Evolutionary conservation across 169 alveolate genomes (phyloP).

Genomic region (Cytauxzoon felis): DNA sequence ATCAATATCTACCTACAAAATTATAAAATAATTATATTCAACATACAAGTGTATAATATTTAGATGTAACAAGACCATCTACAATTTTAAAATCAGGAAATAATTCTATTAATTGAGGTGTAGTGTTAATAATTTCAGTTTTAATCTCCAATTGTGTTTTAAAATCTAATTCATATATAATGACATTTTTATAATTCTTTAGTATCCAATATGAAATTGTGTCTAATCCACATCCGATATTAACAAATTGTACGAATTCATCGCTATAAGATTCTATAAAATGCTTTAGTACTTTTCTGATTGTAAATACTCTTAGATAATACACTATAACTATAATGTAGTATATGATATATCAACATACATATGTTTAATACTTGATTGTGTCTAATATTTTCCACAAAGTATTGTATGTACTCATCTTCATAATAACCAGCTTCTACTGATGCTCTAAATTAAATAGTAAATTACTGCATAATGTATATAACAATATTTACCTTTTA

Average conservation of each 20-base stretch:
- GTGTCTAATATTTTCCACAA: neutral
- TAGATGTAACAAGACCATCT: neutral
- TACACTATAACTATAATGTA: slow-evolving; percentile 7
- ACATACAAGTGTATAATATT: slow-evolving; percentile 37
- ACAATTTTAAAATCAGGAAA: slow-evolving; percentile 6
- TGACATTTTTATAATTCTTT: slow-evolving; percentile 9
- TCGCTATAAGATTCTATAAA: slow-evolving; percentile 26
- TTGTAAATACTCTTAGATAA: neutral
- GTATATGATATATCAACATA: neutral
- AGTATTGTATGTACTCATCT: slow-evolving; percentile 32
- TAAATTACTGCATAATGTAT: too few species aligned
- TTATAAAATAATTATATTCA: neutral
- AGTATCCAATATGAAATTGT: slow-evolving; percentile 22
- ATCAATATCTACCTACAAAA: neutral
- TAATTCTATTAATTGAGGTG: slow-evolving; percentile 3
- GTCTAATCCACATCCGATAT: slow-evolving; percentile 61
- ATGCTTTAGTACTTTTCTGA: neutral
- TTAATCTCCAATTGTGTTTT: slow-evolving; percentile 27
- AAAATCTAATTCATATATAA: slow-evolving; percentile 48
- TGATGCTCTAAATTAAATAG: slow-evolving; percentile 37
- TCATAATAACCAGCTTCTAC: slow-evolving; percentile 34
- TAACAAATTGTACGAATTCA: slow-evolving; percentile 46
- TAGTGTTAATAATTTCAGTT: slow-evolving; percentile 2
- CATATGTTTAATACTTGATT: slow-evolving; percentile 22
- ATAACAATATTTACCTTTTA: too few species aligned